phyloP scores from a whole-genome alignment of 768 basidiomycete genomes.

The Cantharellus anzutake region DNA sequence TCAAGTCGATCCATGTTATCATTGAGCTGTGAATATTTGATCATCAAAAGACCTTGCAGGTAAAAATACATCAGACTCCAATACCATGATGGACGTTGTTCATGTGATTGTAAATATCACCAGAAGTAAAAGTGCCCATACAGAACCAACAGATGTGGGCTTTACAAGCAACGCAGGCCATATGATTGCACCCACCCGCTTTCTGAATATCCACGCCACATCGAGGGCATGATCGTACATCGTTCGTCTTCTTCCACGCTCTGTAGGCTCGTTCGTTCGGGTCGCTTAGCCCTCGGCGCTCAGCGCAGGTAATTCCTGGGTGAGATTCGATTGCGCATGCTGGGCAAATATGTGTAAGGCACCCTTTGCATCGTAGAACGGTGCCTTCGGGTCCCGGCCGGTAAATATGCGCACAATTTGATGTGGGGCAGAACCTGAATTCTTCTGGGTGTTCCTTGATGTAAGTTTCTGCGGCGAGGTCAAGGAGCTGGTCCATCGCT shows the following conservation, averaged over 20 bases:
- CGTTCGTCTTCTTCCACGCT: slow-evolving; percentile 40
- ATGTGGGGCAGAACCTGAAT: slow-evolving; percentile 58
- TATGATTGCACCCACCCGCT: slow-evolving; percentile 61
- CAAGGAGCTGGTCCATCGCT: slow-evolving; percentile 36
- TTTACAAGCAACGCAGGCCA: slow-evolving; percentile 55
- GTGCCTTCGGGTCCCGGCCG: slow-evolving; percentile 31
- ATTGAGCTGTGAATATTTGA: no score
- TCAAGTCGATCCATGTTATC: no score
- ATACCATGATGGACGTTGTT: slow-evolving; percentile 43
- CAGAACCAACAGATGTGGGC: slow-evolving; percentile 75
- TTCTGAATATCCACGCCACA: slow-evolving; percentile 58
- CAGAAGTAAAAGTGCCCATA: slow-evolving; percentile 37
- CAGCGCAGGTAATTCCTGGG: slow-evolving; percentile 45
- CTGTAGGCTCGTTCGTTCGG: slow-evolving; percentile 34
- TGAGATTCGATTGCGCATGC: slow-evolving; percentile 40
- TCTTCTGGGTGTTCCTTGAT: slow-evolving; percentile 39
- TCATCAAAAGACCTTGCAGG: no score
- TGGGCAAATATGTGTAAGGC: slow-evolving; percentile 49
- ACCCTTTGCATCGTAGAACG: slow-evolving; percentile 49
- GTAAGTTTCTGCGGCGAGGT: slow-evolving; percentile 41
- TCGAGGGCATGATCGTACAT: slow-evolving; percentile 56
- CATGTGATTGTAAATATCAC: slow-evolving; percentile 72
- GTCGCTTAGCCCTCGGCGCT: slow-evolving; percentile 14
- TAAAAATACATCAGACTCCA: neutral
- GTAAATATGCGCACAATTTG: slow-evolving; percentile 62